Evolutionary conservation across 768 basidiomycete species (phyloP).

Genomic region (Collybia mongolica): DNA sequence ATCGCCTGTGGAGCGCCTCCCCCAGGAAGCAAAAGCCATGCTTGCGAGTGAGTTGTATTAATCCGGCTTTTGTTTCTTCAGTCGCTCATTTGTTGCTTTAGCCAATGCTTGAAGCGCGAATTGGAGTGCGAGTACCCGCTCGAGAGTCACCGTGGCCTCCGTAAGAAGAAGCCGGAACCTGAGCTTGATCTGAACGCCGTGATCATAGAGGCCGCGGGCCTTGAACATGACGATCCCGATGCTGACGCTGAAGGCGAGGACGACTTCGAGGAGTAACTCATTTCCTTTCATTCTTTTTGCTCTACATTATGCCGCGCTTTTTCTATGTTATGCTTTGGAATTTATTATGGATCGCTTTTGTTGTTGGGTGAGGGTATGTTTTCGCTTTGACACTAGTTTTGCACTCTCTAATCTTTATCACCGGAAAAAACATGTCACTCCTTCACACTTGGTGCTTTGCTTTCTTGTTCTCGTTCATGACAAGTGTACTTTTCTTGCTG

Average conservation of each 20-base stretch:
- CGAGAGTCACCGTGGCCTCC: slow-evolving; percentile 10
- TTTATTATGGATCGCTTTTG: neutral
- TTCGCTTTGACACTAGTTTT: no score
- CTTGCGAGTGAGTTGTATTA: slow-evolving; percentile 45
- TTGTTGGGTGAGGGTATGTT: no score
- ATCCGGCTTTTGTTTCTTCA: neutral
- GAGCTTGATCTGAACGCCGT: neutral
- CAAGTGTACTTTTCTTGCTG: no score
- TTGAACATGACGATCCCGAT: neutral
- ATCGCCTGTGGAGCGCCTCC: slow-evolving; percentile 49
- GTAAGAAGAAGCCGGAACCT: slow-evolving; percentile 1
- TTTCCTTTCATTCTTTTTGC: neutral
- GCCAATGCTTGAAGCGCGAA: slow-evolving; percentile 8
- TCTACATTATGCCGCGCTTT: neutral
- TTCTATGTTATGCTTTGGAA: neutral
- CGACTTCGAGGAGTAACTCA: neutral
- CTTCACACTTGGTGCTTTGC: no score
- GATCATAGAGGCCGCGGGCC: neutral
- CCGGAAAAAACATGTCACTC: no score
- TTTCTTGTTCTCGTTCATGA: no score
- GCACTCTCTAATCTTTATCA: no score
- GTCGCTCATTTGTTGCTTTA: neutral
- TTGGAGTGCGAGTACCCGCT: slow-evolving; percentile 5
- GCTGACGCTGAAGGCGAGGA: neutral
- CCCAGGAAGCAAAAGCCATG: slow-evolving; percentile 32